Base-by-base conservation (phyloP, 2,329 filamentous ascomycete genomes). In the Emmonsia crescens region DNA sequence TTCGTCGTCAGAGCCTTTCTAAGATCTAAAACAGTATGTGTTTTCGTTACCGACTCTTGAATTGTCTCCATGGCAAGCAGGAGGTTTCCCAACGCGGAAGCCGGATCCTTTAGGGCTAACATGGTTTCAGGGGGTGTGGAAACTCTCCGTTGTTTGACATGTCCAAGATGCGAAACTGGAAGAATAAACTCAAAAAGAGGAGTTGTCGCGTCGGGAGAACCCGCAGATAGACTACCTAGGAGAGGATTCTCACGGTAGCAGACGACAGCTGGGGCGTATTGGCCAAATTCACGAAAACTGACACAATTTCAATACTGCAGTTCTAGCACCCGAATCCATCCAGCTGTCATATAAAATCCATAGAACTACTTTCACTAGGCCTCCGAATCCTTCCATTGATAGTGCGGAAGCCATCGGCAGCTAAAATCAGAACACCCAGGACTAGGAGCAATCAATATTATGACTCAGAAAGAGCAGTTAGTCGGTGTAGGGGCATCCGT, bases 31-130 rank as follows among this genome's bases (percentile, higher is more conserved):
- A 36, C 40, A 12, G 56, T 59, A 44, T 64, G 62, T 2, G 55
- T 36, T 60, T 66, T 63, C 16, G 61, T 59, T 33, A 57, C 60
- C 5, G 64, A 52, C 0, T 29, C 40, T 3, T 62, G 42, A 2
- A 67, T 56, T 14, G 56, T 60, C 19, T 64, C 52, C 3, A 63
- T 46, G 14, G 65, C n/a, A 57, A 48, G 56, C 12, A 38, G 19
- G 12, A 68, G 52, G 10, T 60, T 44, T 29, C 60, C 51, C 31
- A 57, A 60, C 5, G 65, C 33, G 6, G 21, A 40, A n/a, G 59
- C 14, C 14, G 64, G 60, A 10, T 63, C 62, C 5, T 44, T 27
- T 10, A 16, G 9, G n/a, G 44, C 19, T 24, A 8, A 48, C 49
- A 10, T 64, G 21, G 46, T 64, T 33, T 21, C 57, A 31, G 55